Evolutionary conservation across 805 yeast species (phyloP).

Genomic region (Cyberlindnera nakhonratchasimensis): DNA sequence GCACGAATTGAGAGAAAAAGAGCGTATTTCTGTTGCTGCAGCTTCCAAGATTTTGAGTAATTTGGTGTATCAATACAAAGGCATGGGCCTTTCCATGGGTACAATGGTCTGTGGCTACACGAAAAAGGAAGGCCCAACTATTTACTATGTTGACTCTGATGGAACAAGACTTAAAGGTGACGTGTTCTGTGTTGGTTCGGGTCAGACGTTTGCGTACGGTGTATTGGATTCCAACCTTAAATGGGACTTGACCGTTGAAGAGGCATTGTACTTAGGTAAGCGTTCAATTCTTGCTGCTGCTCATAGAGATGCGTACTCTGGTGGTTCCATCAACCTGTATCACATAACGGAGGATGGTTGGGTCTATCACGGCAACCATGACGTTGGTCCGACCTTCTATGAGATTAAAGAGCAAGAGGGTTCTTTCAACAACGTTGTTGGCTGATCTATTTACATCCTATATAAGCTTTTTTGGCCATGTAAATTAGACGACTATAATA

Average conservation of each 20-base stretch:
- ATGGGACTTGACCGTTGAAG: conserved; percentile 92
- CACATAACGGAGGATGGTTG: conserved; percentile 94
- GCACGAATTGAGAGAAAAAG: conserved; percentile 91
- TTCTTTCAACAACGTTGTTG: conserved; percentile 77
- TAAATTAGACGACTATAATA: background rate
- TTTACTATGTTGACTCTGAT: conserved; percentile 94
- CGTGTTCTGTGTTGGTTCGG: conserved; percentile 95
- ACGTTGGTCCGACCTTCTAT: conserved; percentile 90
- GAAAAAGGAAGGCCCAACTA: conserved; percentile 90
- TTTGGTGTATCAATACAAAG: conserved; percentile 89
- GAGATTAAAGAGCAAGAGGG: conserved; percentile 83
- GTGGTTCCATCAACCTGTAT: conserved; percentile 91
- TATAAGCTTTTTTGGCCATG: background rate
- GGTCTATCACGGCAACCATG: conserved; percentile 93
- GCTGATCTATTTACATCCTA: too few relatives aligned
- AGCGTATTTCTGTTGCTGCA: conserved; percentile 92
- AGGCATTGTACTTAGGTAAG: conserved; percentile 90
- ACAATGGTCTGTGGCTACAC: conserved; percentile 98
- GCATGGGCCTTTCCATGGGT: conserved; percentile 99
- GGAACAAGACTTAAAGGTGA: conserved; percentile 96
- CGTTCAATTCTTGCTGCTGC: conserved; percentile 96
- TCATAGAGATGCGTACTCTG: conserved; percentile 97
- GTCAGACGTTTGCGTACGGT: conserved; percentile 99
- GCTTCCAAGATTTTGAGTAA: conserved; percentile 92
- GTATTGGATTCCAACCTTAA: conserved; percentile 88